Conservation (phyloP, 768 basidiomycete genomes). For the Russula griseocarnosa region DNA sequence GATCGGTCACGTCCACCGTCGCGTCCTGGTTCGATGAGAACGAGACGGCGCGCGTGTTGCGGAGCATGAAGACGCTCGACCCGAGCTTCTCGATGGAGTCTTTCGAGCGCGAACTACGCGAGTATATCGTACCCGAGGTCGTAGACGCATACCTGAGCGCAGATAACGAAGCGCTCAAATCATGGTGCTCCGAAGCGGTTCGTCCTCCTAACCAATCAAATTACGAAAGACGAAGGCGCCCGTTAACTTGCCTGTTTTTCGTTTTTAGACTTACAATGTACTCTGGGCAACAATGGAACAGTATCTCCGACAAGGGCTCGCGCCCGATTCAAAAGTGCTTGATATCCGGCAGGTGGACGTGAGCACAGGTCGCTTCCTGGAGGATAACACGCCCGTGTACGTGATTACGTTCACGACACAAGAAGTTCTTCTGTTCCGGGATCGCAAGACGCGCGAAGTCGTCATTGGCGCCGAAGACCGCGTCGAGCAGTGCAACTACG, state of each 20-base stretch:
- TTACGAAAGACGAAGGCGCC: neutral
- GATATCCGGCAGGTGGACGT: slow-evolving; percentile 98
- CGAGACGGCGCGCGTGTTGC: slow-evolving; percentile 93
- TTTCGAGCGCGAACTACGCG: slow-evolving; percentile 86
- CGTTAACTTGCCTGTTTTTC: neutral
- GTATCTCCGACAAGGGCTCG: slow-evolving; percentile 83
- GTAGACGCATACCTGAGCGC: slow-evolving; percentile 94
- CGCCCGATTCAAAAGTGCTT: slow-evolving; percentile 90
- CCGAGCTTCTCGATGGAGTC: slow-evolving; percentile 80
- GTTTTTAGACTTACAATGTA: slow-evolving; percentile 85
- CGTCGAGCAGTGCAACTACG: slow-evolving; percentile 92
- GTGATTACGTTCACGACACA: slow-evolving; percentile 91
- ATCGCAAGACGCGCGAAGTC: slow-evolving; percentile 83
- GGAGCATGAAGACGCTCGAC: slow-evolving; percentile 83
- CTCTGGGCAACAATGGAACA: slow-evolving; percentile 97
- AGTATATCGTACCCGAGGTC: slow-evolving; percentile 97
- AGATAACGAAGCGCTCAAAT: slow-evolving; percentile 76
- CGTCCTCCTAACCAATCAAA: slow-evolving; percentile 34
- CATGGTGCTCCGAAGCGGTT: slow-evolving; percentile 96
- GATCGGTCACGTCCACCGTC: slow-evolving; percentile 78
- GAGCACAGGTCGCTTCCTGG: slow-evolving; percentile 81
- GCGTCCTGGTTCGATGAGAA: slow-evolving; percentile 96
- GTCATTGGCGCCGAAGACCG: slow-evolving; percentile 82
- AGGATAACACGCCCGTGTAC: slow-evolving; percentile 86
- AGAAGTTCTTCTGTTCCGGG: slow-evolving; percentile 88